Evolutionary conservation across 2,329 filamentous ascomycete species (phyloP).

Genomic region (Cladophialophora chaetospira): DNA sequence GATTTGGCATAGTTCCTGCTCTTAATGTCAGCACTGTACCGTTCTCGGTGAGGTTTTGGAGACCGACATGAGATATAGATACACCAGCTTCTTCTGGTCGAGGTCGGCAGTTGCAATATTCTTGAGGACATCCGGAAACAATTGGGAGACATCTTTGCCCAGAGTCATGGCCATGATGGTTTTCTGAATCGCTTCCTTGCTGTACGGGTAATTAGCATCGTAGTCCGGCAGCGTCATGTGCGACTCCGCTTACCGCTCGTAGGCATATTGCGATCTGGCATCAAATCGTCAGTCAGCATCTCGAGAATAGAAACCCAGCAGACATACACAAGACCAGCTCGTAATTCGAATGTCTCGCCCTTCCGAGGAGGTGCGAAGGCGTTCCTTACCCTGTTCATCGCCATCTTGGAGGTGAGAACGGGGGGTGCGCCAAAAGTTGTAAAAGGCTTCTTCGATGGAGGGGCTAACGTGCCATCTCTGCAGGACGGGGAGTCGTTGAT

Average conservation of each 20-base stretch:
- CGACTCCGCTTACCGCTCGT: constrained; percentile 66
- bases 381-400: constrained; percentile 92
- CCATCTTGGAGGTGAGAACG: constrained; percentile 58
- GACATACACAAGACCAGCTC: constrained; percentile 77
- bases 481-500: not conserved
- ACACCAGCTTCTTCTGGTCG: constrained; percentile 99
- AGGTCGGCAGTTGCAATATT: constrained; percentile 94
- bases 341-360: constrained; percentile 96
- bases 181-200: constrained; percentile 98
- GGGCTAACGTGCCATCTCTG: constrained; percentile 27
- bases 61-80: constrained; percentile 90
- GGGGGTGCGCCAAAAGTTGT: constrained; percentile 6
- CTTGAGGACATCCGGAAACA: constrained; percentile 97
- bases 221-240: constrained; percentile 26
- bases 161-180: constrained; percentile 99
- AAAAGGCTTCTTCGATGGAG: constrained; percentile 5
- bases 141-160: constrained; percentile 94
- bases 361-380: constrained; percentile 92
- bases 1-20: constrained; percentile 98
- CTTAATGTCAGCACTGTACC: constrained; percentile 9
- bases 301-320: constrained; percentile 27
- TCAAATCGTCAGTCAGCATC: constrained; percentile 39
- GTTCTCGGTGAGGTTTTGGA: not conserved
- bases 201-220: constrained; percentile 34
- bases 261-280: constrained; percentile 89